Evolutionary conservation across 306 rosid genomes (phyloP).

Genomic region (Bauhinia variegata): DNA sequence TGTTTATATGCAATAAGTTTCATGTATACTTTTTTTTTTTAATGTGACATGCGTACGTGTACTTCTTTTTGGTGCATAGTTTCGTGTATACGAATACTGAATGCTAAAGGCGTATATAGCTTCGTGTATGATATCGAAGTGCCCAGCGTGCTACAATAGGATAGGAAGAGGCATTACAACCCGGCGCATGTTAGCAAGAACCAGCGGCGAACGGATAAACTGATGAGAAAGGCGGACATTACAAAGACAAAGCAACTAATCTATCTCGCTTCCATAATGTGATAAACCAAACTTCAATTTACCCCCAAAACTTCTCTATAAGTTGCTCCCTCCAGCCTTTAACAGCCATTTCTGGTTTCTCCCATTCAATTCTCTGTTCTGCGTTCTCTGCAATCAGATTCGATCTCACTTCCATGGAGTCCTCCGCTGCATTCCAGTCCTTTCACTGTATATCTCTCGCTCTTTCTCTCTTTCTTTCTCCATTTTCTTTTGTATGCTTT

Average conservation of each 20-base stretch:
- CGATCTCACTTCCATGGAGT: conserved; percentile 61
- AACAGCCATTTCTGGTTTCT: conserved; percentile 16
- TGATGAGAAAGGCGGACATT: conserved; percentile 65
- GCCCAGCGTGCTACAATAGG: too few relatives aligned
- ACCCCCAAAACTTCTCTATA: conserved; percentile 39
- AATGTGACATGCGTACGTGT: too few relatives aligned
- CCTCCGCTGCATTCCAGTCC: conserved; percentile 71
- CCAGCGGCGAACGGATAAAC: conserved; percentile 54
- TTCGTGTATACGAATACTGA: too few relatives aligned
- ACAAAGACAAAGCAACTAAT: conserved; percentile 50
- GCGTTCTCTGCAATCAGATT: conserved; percentile 33
- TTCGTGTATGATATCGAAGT: too few relatives aligned
- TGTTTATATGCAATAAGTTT: too few relatives aligned
- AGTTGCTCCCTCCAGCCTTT: too few relatives aligned
- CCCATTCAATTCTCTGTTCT: conserved; percentile 5
- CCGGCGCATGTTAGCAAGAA: too few relatives aligned
- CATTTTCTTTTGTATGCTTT: not conserved
- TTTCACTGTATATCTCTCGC: conserved; percentile 66
- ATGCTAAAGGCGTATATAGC: too few relatives aligned
- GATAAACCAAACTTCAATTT: conserved; percentile 1
- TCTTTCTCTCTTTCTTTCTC: conserved; percentile 26
- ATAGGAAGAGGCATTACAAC: too few relatives aligned
- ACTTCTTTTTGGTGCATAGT: too few relatives aligned
- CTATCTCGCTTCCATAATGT: too few relatives aligned
- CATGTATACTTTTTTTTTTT: too few relatives aligned